These are phyloP conservation scores for Physcomitrellopsis africana DNA, from an alignment of 225 moss, liverwort and hornwort genomes.

Conservation along the genomic window DNA sequence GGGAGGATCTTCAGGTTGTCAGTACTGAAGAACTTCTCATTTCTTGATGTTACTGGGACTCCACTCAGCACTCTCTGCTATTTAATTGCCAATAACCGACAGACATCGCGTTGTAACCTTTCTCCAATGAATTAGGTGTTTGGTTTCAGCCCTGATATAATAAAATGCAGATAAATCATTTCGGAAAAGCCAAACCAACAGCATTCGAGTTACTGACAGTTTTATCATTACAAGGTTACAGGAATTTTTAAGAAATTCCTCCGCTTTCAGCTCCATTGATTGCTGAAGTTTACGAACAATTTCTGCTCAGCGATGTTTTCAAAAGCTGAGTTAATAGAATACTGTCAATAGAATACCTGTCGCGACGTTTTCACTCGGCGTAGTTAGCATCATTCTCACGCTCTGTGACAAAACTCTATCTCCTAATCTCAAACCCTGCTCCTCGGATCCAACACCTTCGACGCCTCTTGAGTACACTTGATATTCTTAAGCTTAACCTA, in stretches of 20 bases:
- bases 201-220: no score
- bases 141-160: constrained; percentile 21
- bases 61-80: neutral
- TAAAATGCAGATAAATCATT: neutral
- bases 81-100: constrained; percentile 27
- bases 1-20: no score
- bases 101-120: constrained; percentile 44
- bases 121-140: constrained; percentile 46
- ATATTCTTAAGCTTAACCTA: neutral
- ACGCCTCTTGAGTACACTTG: neutral
- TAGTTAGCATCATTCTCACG: neutral
- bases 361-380: constrained; percentile 1
- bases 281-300: no score
- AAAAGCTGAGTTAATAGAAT: no score
- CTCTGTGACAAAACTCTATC: neutral
- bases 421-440: neutral
- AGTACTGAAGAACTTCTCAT: no score
- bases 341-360: constrained; percentile 34
- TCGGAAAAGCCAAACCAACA: neutral
- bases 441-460: neutral
- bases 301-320: no score
- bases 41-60: no score
- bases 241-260: neutral
- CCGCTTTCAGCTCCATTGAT: neutral
- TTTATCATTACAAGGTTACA: neutral